Evolutionary conservation across 1,284 basidiomycete genomes (phyloP), one percentile per base, ranked within the genome.

Genomic region (Retiboletus flavoniger): DNA sequence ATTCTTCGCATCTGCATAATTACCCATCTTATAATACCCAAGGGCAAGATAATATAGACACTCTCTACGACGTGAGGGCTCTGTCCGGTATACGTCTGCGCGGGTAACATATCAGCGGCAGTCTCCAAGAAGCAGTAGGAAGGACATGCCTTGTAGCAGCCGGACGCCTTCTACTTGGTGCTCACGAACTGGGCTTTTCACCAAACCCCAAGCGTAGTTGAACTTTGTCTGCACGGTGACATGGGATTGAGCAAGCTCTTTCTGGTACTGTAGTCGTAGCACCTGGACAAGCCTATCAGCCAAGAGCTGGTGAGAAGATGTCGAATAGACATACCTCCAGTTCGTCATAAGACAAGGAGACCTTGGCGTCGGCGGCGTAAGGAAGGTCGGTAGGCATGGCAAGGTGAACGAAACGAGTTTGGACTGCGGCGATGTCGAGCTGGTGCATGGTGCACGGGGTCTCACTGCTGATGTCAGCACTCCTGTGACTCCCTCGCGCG

Each of bases 31-130:
- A 75, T 94, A 98, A 73, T 99, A 89, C 0, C 97, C 97, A 11
- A 99, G 79, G 1, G 94, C 93, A 47, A 99, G 87, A 75, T 98
- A 99, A 71, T 98, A 99, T 35, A 98, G 76, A 68, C 97, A 99
- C 74, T 99, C 97, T 72, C 97, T 78, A 60, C 97, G 81, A 60
- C 97, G 83, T 32, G 84, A 75, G 10, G 96, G 89, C 59, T 98
- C 95, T 3, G 85, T 80, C 50, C 93, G 87, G 75, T 97, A 99
- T 56, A 99, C 90, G 51, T 98, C 97, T 70, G 16, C 4, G 21
- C 40, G n/a, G 49, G 19, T 41, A 55, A 32, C 31, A 29, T 47
- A 51, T 63, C n/a, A 51, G 49, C 34, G 26, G 26, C 4, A 47
- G 16, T 13, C 1, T 53, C 44, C 24, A 14, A 31, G 16, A 13